Evolutionary conservation across 208 protist species (phyloP).

Genomic region (Trichomonas gallinae): DNA sequence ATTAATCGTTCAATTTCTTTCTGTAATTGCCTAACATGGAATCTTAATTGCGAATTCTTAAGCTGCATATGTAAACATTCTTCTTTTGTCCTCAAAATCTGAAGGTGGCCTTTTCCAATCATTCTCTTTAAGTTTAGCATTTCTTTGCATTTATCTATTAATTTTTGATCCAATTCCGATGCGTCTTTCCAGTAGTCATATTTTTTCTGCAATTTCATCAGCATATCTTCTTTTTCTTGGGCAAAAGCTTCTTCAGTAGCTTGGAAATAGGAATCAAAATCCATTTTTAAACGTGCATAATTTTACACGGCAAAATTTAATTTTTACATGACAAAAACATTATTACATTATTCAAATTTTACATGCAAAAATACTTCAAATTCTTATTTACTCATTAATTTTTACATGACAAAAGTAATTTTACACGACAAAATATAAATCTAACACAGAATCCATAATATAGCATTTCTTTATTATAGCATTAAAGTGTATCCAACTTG

Average conservation of each 20-base stretch:
- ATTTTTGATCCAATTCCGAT: background rate
- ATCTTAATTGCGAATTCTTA: background rate
- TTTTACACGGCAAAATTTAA: background rate
- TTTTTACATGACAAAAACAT: too few relatives aligned
- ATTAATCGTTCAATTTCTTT: background rate
- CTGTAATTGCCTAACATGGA: slow-evolving; percentile 10
- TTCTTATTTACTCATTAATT: too few relatives aligned
- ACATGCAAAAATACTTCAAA: too few relatives aligned
- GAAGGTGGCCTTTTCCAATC: background rate
- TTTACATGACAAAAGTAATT: too few relatives aligned
- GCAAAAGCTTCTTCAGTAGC: background rate
- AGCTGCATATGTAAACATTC: background rate
- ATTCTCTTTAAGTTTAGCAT: background rate
- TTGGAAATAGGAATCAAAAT: background rate
- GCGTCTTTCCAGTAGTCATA: background rate
- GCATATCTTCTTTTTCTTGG: slow-evolving; percentile 1
- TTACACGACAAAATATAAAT: too few relatives aligned
- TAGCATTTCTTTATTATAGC: too few relatives aligned
- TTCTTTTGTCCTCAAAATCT: slow-evolving; percentile 13
- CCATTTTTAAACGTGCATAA: background rate
- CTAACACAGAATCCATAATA: too few relatives aligned
- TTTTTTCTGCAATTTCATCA: background rate
- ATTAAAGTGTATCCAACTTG: too few relatives aligned
- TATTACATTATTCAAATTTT: too few relatives aligned
- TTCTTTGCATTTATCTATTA: background rate